A percentile compares a stretch with the other conserved stretches of the same genome.
Conservation (phyloP, 2,329 filamentous ascomycete genomes). For the Fusarium brachygibbosum region DNA sequence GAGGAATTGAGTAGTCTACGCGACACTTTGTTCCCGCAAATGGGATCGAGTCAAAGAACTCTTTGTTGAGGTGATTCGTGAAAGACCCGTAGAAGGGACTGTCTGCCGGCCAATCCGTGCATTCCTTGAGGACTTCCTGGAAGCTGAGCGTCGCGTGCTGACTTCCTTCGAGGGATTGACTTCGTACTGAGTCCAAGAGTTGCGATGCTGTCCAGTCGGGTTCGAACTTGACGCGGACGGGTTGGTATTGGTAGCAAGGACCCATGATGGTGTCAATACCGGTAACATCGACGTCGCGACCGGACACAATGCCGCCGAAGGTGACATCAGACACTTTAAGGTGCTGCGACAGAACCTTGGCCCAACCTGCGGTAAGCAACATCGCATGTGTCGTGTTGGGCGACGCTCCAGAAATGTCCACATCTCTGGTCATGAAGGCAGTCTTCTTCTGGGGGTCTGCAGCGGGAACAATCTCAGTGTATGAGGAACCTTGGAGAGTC, state of each 20-base stretch:
- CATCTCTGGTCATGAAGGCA: conserved; percentile 46
- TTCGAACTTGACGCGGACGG: conserved; percentile 47
- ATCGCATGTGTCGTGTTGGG: conserved; percentile 47
- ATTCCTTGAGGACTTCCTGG: conserved; percentile 37
- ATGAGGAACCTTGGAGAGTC: conserved; percentile 36
- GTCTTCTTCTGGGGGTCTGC: conserved; percentile 38
- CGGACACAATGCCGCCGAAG: conserved; percentile 49
- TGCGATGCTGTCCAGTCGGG: conserved; percentile 41
- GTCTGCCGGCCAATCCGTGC: conserved; percentile 37
- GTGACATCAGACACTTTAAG: conserved; percentile 43
- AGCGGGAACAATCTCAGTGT: conserved; percentile 37
- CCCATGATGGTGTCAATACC: conserved; percentile 48
- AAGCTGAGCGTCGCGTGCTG: conserved; percentile 46
- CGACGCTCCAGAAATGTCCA: conserved; percentile 43
- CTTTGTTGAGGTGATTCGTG: conserved; percentile 49
- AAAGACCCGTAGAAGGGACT: conserved; percentile 47
- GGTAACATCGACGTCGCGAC: conserved; percentile 42
- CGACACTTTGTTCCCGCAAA: conserved; percentile 48
- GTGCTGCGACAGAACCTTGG: conserved; percentile 43
- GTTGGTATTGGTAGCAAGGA: conserved; percentile 51
- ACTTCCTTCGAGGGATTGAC: conserved; percentile 44
- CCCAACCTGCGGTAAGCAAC: conserved; percentile 49
- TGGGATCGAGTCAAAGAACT: conserved; percentile 49
- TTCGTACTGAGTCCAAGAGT: conserved; percentile 43
- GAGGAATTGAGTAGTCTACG: conserved; percentile 48